These are phyloP conservation scores for Toxicodendron radicans DNA, from an alignment of 345 rosid genomes.

Conservation along the genomic window DNA sequence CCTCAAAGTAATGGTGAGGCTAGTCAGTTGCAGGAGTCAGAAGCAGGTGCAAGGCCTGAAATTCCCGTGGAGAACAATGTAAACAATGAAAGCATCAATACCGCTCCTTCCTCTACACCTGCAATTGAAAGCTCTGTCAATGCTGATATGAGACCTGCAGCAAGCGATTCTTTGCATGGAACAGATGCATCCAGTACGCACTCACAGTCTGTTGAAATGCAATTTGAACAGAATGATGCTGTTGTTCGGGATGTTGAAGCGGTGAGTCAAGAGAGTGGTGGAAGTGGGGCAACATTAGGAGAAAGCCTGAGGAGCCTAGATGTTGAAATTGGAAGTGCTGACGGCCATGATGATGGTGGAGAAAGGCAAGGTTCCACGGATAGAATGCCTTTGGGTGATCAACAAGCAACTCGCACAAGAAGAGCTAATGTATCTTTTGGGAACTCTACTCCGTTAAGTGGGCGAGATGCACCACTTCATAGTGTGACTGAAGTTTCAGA, in stretches of 20 bases:
- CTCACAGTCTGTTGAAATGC: slow-evolving; percentile 80
- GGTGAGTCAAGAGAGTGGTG: slow-evolving; percentile 95
- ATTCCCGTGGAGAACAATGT: slow-evolving; percentile 48
- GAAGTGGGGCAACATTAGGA: slow-evolving; percentile 93
- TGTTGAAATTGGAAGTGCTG: slow-evolving; percentile 98
- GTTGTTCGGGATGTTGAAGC: slow-evolving; percentile 89
- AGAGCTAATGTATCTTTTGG: slow-evolving; percentile 61
- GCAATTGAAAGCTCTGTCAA: slow-evolving; percentile 43
- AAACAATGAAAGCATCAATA: slow-evolving; percentile 43
- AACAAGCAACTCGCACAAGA: slow-evolving; percentile 65
- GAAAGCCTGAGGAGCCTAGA: slow-evolving; percentile 97
- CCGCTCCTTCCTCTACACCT: slow-evolving; percentile 41
- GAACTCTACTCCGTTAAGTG: slow-evolving; percentile 48
- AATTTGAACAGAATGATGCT: slow-evolving; percentile 83
- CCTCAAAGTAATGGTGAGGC: slow-evolving; percentile 48
- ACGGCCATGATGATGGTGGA: slow-evolving; percentile 95
- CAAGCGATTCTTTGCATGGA: slow-evolving; percentile 42
- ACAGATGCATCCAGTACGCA: slow-evolving; percentile 36
- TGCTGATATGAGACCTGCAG: slow-evolving; percentile 49
- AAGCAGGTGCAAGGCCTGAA: slow-evolving; percentile 42
- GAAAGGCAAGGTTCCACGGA: slow-evolving; percentile 82
- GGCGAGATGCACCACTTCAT: slow-evolving; percentile 56
- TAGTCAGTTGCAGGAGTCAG: slow-evolving; percentile 45
- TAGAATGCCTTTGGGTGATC: slow-evolving; percentile 52
- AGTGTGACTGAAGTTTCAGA: slow-evolving; percentile 81